These are phyloP conservation scores for Raphanus raphanistrum DNA, from an alignment of 345 rosid species.

Conservation along the genomic window DNA sequence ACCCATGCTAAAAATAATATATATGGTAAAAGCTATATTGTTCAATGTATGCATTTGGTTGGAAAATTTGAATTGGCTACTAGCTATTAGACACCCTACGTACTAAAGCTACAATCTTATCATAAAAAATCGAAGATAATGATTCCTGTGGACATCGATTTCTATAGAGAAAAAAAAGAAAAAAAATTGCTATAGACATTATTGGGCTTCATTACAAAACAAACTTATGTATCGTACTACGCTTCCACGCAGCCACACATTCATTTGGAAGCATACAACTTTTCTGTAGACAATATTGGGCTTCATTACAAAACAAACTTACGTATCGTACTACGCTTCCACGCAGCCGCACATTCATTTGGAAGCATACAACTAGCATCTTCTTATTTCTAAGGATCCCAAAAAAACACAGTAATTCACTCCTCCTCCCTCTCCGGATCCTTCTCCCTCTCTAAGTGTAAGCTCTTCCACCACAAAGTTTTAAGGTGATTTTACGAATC, in stretches of 20 bases:
- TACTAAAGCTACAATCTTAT: not conserved
- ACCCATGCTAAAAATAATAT: not conserved
- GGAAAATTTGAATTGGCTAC: not conserved
- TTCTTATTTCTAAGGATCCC: not conserved
- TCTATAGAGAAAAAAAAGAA: not conserved
- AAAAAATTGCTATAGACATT: no score
- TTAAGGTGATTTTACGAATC: conserved; percentile 1
- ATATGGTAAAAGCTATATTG: not conserved
- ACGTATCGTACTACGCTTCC: not conserved
- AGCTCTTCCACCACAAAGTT: conserved; percentile 8
- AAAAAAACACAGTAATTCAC: not conserved
- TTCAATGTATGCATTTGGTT: not conserved
- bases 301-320: not conserved
- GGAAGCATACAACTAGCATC: not conserved
- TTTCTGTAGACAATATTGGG: not conserved
- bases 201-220: not conserved
- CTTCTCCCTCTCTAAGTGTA: not conserved
- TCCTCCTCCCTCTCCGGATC: not conserved
- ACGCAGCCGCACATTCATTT: not conserved
- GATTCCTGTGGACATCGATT: not conserved
- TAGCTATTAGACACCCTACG: not conserved
- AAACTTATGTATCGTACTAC: not conserved
- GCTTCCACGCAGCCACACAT: not conserved
- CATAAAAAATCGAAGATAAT: not conserved
- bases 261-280: not conserved